Evolutionary conservation across 108 stramenopile genomes (phyloP), one percentile per base, ranked within the genome.

Genomic region (Stephanodiscus minutulus): DNA sequence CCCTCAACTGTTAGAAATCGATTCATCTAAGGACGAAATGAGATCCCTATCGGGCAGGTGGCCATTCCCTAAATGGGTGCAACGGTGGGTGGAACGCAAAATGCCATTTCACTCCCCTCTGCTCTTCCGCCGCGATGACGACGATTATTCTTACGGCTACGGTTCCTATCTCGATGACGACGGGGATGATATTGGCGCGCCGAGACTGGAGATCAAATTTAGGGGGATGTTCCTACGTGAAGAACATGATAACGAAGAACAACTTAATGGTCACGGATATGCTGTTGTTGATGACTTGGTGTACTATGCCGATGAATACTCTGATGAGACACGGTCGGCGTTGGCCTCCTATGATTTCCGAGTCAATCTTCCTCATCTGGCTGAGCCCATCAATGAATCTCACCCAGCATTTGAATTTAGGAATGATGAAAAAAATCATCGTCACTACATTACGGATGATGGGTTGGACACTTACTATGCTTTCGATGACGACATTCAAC

Each of bases 401-500:
- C 12, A 53, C 22, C 56, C 54, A 58, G 53, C 64, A 22, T 41
- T 58, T 44, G 64, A 20, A 5, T 63, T 48, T 41, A 63, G 72
- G 31, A 49, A 63, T 57, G 61, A 65, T 35, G 43, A 64, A 3
- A 56, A 73, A 58, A 31, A 55, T 25, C 72, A 58, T 41, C 52
- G 10, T 21, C 72, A 62, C 7, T 54, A 67, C 65, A 72, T 66
- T 22, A 43, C 60, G 21, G 76, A 82, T 53, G 86, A 83, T 62
- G 82, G 71, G 18, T 59, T 66, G 25, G 82, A 81, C 54, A 54
- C 57, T 8, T 86, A 88, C 59, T 87, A 81, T 58, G 70, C 86
- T 24, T 76, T 76, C 54, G 88, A 89, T 61, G 84, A 83, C 66
- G 86, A 87, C 63, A 47, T 47, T 50, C 21, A 64, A 47, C 62